Percentiles rank a stretch among this genome's conserved stretches.
Conservation (phyloP, 805 yeast genomes). For the Wickerhamiella kazuoi region DNA sequence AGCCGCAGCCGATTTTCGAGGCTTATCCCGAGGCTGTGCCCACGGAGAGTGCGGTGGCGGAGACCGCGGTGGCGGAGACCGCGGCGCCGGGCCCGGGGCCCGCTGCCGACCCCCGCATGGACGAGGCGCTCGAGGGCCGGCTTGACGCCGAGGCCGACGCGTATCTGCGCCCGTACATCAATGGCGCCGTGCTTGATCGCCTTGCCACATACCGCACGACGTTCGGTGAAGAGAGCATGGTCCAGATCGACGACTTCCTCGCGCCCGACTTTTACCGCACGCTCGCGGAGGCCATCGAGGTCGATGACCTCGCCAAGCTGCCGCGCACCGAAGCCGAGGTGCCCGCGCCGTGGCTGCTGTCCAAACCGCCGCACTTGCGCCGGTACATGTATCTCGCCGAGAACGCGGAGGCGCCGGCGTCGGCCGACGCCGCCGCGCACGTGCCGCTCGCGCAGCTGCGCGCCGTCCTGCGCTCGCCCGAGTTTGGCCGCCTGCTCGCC, state of each 20-base stretch:
- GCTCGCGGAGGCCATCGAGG: constrained; percentile 30
- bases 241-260: constrained; percentile 49
- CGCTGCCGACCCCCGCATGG: neutral
- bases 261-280: constrained; percentile 33
- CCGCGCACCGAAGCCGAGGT: constrained; percentile 9
- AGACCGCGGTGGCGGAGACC: neutral
- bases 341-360: constrained; percentile 62
- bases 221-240: constrained; percentile 51
- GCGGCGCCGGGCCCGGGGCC: neutral
- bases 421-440: constrained; percentile 12
- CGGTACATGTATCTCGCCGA: constrained; percentile 63
- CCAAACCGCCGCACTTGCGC: constrained; percentile 88
- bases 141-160: constrained; percentile 28
- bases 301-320: constrained; percentile 30
- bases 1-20: constrained; percentile 36
- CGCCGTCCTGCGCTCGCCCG: constrained; percentile 37
- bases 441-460: constrained; percentile 34
- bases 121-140: constrained; percentile 4
- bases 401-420: constrained; percentile 7
- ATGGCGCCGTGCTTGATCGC: constrained; percentile 31
- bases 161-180: constrained; percentile 38
- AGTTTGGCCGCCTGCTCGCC: constrained; percentile 55
- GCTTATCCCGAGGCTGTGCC: neutral
- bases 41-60: neutral
- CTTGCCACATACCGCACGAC: constrained; percentile 28